Conservation (phyloP, 2,329 filamentous ascomycete species). For the Talaromyces albobiverticillius region DNA sequence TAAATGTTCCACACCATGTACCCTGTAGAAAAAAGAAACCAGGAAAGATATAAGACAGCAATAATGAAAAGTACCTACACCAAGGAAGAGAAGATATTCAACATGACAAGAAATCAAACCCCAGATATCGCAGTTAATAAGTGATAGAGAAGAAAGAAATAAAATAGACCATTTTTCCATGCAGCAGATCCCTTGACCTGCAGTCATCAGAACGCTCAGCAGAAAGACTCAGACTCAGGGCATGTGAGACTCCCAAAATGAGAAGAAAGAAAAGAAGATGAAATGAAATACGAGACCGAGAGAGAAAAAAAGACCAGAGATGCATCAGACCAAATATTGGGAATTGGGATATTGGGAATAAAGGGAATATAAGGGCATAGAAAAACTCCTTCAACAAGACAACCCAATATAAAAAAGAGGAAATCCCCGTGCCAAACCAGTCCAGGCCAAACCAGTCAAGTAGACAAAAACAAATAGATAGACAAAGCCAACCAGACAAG, state of each 20-base stretch:
- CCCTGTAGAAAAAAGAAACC: too few species aligned
- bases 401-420: slow-evolving; percentile 19
- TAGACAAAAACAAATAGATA: background rate
- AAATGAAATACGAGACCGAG: background rate
- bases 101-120: too few species aligned
- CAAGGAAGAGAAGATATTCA: background rate
- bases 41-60: background rate
- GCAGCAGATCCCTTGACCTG: slow-evolving; percentile 9
- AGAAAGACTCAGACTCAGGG: slow-evolving; percentile 11
- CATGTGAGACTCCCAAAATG: slow-evolving; percentile 10
- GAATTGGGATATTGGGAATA: slow-evolving; percentile 18
- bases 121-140: too few species aligned
- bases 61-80: background rate
- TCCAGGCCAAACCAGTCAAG: slow-evolving; percentile 13
- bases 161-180: slow-evolving; percentile 11
- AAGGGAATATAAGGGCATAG: slow-evolving; percentile 9
- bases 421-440: slow-evolving; percentile 19
- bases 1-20: too few species aligned
- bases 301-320: slow-evolving; percentile 20
- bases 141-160: slow-evolving; percentile 16
- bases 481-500: background rate
- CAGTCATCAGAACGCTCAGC: slow-evolving; percentile 16
- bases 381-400: slow-evolving; percentile 20
- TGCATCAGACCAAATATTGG: slow-evolving; percentile 26
- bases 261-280: background rate